Conservation (phyloP, 306 rosid genomes). For the Sesbania bispinosa region DNA sequence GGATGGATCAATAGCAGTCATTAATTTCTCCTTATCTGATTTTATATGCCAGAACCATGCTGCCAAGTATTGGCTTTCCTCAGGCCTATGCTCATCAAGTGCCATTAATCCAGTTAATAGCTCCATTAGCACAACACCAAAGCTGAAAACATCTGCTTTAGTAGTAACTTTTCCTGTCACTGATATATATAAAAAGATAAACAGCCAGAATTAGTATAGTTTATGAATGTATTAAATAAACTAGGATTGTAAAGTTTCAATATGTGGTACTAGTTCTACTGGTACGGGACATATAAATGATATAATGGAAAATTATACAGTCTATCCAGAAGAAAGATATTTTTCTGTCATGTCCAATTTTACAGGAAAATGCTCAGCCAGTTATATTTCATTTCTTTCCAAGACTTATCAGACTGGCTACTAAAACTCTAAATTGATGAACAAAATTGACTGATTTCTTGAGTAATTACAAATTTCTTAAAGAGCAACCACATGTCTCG, state of each 20-base stretch:
- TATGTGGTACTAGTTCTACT: not conserved
- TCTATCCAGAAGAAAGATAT: not conserved
- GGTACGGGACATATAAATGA: not conserved
- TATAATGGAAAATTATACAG: not conserved
- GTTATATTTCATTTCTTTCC: not conserved
- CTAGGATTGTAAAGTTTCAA: not conserved
- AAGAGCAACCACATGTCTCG: no score
- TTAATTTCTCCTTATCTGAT: slow-evolving; percentile 74
- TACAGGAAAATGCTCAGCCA: not conserved
- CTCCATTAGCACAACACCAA: slow-evolving; percentile 98
- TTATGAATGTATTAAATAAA: not conserved
- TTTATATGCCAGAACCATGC: slow-evolving; percentile 98
- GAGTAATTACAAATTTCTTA: not conserved
- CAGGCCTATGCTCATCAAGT: slow-evolving; percentile 81
- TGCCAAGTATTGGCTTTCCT: slow-evolving; percentile 88
- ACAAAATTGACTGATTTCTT: not conserved
- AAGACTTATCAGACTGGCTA: not conserved
- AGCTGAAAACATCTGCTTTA: slow-evolving; percentile 95
- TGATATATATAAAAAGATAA: slow-evolving; percentile 37
- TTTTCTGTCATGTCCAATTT: not conserved
- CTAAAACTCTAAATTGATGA: not conserved
- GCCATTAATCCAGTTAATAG: slow-evolving; percentile 91
- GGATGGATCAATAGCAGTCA: slow-evolving; percentile 70
- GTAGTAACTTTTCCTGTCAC: slow-evolving; percentile 99
- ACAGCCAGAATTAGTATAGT: slow-evolving; percentile 32